A percentile compares a stretch with the other conserved stretches of the same genome.
Evolutionary conservation across 2,329 filamentous ascomycete species (phyloP).

Genomic region (Neonectria sp.): DNA sequence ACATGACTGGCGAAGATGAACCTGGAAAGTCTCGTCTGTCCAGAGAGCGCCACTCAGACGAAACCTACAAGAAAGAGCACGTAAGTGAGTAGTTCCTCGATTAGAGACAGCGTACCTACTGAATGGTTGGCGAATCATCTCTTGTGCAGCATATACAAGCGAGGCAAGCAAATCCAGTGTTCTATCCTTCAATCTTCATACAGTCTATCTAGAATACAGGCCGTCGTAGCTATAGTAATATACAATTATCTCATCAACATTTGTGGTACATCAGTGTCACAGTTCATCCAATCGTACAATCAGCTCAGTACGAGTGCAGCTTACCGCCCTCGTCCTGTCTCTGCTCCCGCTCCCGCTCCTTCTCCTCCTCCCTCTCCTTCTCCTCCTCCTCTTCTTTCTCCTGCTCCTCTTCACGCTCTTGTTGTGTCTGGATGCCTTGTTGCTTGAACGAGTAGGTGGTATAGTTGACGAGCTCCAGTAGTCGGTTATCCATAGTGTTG

Average conservation of each 20-base stretch:
- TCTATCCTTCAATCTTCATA: not conserved
- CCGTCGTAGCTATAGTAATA: not conserved
- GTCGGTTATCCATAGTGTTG: slow-evolving; percentile 40
- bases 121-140: too few species aligned
- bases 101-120: too few species aligned
- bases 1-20: too few species aligned
- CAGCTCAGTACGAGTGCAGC: slow-evolving; percentile 1
- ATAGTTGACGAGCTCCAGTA: slow-evolving; percentile 36
- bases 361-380: not conserved
- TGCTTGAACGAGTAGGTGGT: slow-evolving; percentile 18
- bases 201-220: slow-evolving; percentile 17
- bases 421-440: slow-evolving; percentile 13
- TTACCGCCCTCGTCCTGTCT: not conserved
- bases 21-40: too few species aligned
- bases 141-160: too few species aligned
- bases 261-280: slow-evolving; percentile 26
- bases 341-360: not conserved
- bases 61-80: too few species aligned
- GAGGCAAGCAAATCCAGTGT: too few species aligned
- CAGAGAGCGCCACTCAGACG: too few species aligned
- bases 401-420: not conserved
- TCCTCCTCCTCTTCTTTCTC: slow-evolving; percentile 6
- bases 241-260: slow-evolving; percentile 1
- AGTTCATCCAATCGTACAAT: slow-evolving; percentile 14
- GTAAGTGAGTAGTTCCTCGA: too few species aligned